A percentile compares a stretch with the other conserved stretches of the same genome.
Evolutionary conservation across 108 stramenopile species (phyloP).

Genomic region (Ochromonas danica): DNA sequence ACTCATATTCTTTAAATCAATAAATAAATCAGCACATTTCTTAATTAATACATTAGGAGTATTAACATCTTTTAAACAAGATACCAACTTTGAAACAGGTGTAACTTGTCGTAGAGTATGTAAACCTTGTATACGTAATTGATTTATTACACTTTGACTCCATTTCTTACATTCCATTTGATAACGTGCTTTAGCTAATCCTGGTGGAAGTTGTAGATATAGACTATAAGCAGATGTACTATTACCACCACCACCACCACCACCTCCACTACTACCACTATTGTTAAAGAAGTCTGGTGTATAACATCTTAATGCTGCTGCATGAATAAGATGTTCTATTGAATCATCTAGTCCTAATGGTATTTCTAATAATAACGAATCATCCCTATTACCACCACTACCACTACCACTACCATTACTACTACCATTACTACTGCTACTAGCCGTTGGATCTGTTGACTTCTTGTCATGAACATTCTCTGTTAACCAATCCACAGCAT

Average conservation of each 20-base stretch:
- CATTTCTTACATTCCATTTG: constrained; percentile 20
- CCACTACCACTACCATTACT: neutral
- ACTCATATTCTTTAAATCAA: constrained; percentile 11
- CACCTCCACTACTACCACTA: no score
- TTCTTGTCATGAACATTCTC: neutral
- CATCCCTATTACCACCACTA: neutral
- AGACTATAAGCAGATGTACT: neutral
- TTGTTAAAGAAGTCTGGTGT: constrained; percentile 24
- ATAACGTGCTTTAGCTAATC: constrained; percentile 26
- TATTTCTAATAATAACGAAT: constrained; percentile 26
- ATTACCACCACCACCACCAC: no score
- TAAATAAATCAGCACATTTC: constrained; percentile 8
- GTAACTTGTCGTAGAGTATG: neutral
- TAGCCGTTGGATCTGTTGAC: neutral
- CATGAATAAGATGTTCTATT: constrained; percentile 26
- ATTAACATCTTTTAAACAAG: neutral
- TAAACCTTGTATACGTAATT: constrained; percentile 6
- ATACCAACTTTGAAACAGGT: constrained; percentile 25
- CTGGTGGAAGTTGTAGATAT: neutral
- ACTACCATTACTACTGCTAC: neutral
- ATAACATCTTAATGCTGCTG: constrained; percentile 32
- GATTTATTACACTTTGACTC: neutral
- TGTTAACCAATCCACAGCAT: neutral
- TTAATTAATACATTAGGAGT: neutral
- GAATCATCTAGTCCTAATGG: constrained; percentile 24